A percentile compares a stretch with the other conserved stretches of the same genome.
phyloP scores from a whole-genome alignment of 1,284 basidiomycete genomes.

The Ustilago crameri region DNA sequence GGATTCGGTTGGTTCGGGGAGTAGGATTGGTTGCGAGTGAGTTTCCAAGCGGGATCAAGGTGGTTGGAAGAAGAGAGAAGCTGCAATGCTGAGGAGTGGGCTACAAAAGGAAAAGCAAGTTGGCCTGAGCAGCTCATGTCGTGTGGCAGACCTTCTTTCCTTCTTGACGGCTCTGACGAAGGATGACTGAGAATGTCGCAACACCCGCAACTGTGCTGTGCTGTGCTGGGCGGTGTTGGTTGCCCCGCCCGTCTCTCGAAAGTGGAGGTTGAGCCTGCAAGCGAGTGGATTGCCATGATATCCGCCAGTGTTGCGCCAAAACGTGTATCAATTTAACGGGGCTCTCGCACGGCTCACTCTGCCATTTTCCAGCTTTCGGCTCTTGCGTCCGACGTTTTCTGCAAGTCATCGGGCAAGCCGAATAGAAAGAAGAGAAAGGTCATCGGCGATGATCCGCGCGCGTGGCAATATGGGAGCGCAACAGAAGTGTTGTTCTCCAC shows the following conservation, averaged over 20 bases:
- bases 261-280: background rate
- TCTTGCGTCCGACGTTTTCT: background rate
- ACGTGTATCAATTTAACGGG: background rate
- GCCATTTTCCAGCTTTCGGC: background rate
- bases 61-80: background rate
- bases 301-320: constrained; percentile 8
- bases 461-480: no score
- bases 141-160: constrained; percentile 4
- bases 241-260: background rate
- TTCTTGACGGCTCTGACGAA: no score
- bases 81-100: background rate
- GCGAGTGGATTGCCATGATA: constrained; percentile 21
- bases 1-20: background rate
- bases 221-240: background rate
- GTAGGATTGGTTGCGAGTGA: background rate
- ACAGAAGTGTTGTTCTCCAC: constrained; percentile 30
- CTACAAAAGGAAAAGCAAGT: background rate
- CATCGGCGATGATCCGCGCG: no score
- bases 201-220: background rate
- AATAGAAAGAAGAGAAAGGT: no score
- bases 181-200: constrained; percentile 2
- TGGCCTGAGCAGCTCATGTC: constrained; percentile 30
- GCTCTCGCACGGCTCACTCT: constrained; percentile 15
- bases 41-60: background rate
- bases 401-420: background rate